These are phyloP conservation scores for Phyllostachys edulis DNA, from an alignment of 176 grass and related monocot species.

Conservation along the genomic window DNA sequence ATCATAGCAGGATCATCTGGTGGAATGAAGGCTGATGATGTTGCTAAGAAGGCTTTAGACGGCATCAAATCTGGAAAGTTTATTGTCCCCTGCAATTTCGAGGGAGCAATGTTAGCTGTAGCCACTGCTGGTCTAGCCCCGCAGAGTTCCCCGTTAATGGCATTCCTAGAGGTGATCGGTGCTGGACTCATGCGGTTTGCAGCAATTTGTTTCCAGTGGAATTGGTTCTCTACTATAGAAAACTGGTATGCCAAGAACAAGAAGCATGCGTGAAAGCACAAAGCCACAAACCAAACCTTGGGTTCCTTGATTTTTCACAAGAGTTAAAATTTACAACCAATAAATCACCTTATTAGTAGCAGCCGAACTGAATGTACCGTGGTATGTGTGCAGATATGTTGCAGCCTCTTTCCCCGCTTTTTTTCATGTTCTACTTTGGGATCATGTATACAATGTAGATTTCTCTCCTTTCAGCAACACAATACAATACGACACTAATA, in stretches of 20 bases:
- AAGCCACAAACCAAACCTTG: background rate
- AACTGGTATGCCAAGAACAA: slow-evolving; percentile 64
- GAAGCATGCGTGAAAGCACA: slow-evolving; percentile 26
- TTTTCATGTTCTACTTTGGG: background rate
- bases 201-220: slow-evolving; percentile 75
- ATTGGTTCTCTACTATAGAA: slow-evolving; percentile 80
- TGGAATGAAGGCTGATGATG: slow-evolving; percentile 80
- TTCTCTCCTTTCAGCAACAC: background rate
- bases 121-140: slow-evolving; percentile 88
- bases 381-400: no score
- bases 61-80: slow-evolving; percentile 87
- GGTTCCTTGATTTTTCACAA: background rate
- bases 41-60: slow-evolving; percentile 73
- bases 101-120: slow-evolving; percentile 76
- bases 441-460: background rate
- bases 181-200: slow-evolving; percentile 73
- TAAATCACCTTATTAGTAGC: background rate
- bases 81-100: slow-evolving; percentile 83
- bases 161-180: slow-evolving; percentile 64
- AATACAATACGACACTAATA: background rate
- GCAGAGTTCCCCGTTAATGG: slow-evolving; percentile 61
- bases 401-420: no score
- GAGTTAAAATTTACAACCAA: background rate
- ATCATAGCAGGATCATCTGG: slow-evolving; percentile 73
- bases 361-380: background rate